A percentile compares a stretch with the other conserved stretches of the same genome.
Evolutionary conservation across 768 basidiomycete genomes (phyloP).

Genomic region (Xerocomellus amylosporus): DNA sequence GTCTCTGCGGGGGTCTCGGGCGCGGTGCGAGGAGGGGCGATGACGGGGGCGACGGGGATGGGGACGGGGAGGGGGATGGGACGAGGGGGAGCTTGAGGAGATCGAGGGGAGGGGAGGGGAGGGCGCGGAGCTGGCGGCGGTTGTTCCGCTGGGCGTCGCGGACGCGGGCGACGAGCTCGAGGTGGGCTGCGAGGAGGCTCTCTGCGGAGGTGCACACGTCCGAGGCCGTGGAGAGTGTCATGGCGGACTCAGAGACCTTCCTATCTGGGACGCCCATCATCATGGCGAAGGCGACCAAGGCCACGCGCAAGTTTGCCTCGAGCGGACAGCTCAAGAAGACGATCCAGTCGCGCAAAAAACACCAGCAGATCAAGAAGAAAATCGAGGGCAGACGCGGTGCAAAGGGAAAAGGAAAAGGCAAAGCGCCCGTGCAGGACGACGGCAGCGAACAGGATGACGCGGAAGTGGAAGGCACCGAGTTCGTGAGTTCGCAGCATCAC

Average conservation of each 20-base stretch:
- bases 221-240: slow-evolving; percentile 31
- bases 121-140: slow-evolving; percentile 52
- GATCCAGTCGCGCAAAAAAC: slow-evolving; percentile 80
- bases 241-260: slow-evolving; percentile 13
- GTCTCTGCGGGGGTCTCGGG: slow-evolving; percentile 38
- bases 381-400: slow-evolving; percentile 55
- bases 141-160: slow-evolving; percentile 54
- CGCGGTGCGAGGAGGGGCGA: slow-evolving; percentile 41
- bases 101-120: slow-evolving; percentile 54
- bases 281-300: slow-evolving; percentile 60
- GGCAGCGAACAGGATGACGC: slow-evolving; percentile 29
- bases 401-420: slow-evolving; percentile 35
- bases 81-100: slow-evolving; percentile 58
- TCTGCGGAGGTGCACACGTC: slow-evolving; percentile 62
- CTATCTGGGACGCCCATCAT: slow-evolving; percentile 10
- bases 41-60: slow-evolving; percentile 46
- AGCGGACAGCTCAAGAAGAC: slow-evolving; percentile 87
- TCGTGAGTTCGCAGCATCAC: neutral
- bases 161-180: slow-evolving; percentile 54
- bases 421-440: slow-evolving; percentile 27
- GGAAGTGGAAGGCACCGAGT: slow-evolving; percentile 12
- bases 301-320: slow-evolving; percentile 82
- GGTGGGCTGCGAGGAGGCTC: slow-evolving; percentile 59
- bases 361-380: slow-evolving; percentile 73
- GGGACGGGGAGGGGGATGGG: slow-evolving; percentile 53